Evolutionary conservation across 2,329 filamentous ascomycete species (phyloP), one percentile per base, ranked within the genome.

Genomic region (Proliferodiscus dingleyae): DNA sequence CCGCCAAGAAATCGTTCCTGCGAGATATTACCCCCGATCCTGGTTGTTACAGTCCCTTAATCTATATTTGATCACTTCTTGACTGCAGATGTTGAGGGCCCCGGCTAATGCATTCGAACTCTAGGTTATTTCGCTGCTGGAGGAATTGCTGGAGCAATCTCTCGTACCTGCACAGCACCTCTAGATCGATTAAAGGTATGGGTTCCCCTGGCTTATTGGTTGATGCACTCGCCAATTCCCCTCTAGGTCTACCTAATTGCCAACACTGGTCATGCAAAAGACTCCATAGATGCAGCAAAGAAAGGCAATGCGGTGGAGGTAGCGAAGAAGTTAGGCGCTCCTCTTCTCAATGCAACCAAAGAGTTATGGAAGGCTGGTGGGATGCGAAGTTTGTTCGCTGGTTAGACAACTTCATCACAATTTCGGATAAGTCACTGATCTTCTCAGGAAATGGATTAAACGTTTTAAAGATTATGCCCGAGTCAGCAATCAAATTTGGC

Each of bases 401-500:
- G 89, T 95, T 69, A 65, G 82, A 40, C 26, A 10, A 37, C n/a
- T 24, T 15, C 5, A 32, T 7, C 33, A n/a, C 24, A 19, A 40
- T 36, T 33, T 52, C 51, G n/a, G 19, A 52, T 22, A 37, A 8
- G 40, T 11, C 22, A 50, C 44, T 54, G 36, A 56, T 26, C 45
- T 16, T 8, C 21, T 18, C 57, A 95, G 90, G 93, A 29, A 98
- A 98, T 61, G 93, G 93, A 3, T 73, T 98, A 57, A 98, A 98
- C 58, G 89, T 98, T 2, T 68, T 96, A 61, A 98, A 98, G 67
- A 93, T 98, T 50, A 95, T 97, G 89, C 93, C 93, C 0, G 93
- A 98, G 70, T 96, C 91, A 22, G 91, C 93, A 21, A 95, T 98
- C 64, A 95, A 96, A 68, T 98, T 98, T 65, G 93, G 93, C 49